Percentiles rank a stretch among this genome's conserved stretches.
Conservation (phyloP, 2,329 filamentous ascomycete genomes). For the Beauveria scarabaeidicola region DNA sequence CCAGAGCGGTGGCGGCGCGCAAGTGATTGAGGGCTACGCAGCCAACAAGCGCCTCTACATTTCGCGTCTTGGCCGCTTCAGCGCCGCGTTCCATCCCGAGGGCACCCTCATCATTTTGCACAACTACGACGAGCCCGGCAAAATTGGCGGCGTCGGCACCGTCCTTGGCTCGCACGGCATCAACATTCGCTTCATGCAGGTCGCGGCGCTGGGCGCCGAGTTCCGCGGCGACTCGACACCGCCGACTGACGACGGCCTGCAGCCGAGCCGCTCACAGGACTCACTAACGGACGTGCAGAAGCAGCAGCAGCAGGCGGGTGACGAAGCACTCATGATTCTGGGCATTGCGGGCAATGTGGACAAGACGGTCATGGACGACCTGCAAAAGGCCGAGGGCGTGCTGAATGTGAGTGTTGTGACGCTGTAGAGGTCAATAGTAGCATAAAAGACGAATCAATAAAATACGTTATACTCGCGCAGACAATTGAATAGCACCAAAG, state of each 20-base stretch:
- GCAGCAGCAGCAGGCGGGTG: conserved; percentile 14
- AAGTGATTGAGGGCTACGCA: conserved; percentile 58
- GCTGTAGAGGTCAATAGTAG: conserved; percentile 20
- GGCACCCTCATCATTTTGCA: conserved; percentile 70
- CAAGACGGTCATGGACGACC: conserved; percentile 42
- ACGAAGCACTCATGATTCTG: conserved; percentile 76
- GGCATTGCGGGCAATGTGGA: conserved; percentile 60
- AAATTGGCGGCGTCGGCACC: conserved; percentile 71
- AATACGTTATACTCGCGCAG: too few species aligned
- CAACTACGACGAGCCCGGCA: conserved; percentile 74
- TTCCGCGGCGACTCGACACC: conserved; percentile 22
- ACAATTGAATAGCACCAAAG: too few species aligned
- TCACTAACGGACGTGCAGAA: conserved; percentile 19
- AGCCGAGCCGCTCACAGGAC: conserved; percentile 23
- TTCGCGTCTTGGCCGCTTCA: conserved; percentile 64
- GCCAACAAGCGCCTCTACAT: conserved; percentile 59
- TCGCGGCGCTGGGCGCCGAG: conserved; percentile 41
- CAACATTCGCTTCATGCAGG: conserved; percentile 76
- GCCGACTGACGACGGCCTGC: conserved; percentile 17
- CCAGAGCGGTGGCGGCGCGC: conserved; percentile 20
- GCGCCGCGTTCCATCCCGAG: conserved; percentile 62
- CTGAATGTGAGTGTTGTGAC: conserved; percentile 46
- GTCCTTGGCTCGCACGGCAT: conserved; percentile 61
- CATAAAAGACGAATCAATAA: too few species aligned
- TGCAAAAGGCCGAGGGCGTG: conserved; percentile 43